These are phyloP conservation scores for Acorus calamus DNA, from an alignment of 106 monocot species.

Conservation along the genomic window DNA sequence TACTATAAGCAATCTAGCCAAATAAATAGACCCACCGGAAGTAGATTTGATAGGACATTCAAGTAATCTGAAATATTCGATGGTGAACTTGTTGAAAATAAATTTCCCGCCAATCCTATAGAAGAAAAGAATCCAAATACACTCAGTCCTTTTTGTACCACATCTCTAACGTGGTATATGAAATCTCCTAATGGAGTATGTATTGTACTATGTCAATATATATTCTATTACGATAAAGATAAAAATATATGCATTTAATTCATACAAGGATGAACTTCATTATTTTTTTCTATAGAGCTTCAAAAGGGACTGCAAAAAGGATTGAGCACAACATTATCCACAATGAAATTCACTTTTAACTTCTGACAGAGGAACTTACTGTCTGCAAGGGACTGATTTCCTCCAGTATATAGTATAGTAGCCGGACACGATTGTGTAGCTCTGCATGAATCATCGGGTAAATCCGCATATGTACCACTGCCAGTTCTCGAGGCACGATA, in stretches of 20 bases:
- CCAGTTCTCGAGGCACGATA: conserved; percentile 15
- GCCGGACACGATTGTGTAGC: conserved; percentile 32
- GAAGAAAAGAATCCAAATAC: not conserved
- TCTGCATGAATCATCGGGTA: conserved; percentile 37
- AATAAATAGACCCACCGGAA: conserved; percentile 17
- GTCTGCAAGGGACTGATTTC: conserved; percentile 29
- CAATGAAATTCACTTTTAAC: too few species aligned
- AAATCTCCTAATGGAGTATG: too few species aligned
- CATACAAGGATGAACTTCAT: too few species aligned
- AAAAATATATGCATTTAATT: too few species aligned
- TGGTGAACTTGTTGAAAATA: conserved; percentile 13
- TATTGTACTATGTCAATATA: too few species aligned
- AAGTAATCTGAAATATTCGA: conserved; percentile 29
- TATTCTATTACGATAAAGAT: too few species aligned
- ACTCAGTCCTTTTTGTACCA: too few species aligned
- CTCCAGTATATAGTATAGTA: conserved; percentile 36
- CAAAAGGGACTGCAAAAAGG: too few species aligned
- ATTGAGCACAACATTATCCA: too few species aligned
- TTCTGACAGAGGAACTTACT: conserved; percentile 12
- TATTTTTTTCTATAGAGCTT: too few species aligned
- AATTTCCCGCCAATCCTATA: conserved; percentile 23
- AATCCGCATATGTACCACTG: not conserved
- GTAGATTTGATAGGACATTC: conserved; percentile 9
- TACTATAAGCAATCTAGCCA: too few species aligned
- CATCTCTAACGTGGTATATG: too few species aligned